phyloP scores from a whole-genome alignment of 495 filamentous ascomycete genomes.

The Amphirosellinia nigrospora region DNA sequence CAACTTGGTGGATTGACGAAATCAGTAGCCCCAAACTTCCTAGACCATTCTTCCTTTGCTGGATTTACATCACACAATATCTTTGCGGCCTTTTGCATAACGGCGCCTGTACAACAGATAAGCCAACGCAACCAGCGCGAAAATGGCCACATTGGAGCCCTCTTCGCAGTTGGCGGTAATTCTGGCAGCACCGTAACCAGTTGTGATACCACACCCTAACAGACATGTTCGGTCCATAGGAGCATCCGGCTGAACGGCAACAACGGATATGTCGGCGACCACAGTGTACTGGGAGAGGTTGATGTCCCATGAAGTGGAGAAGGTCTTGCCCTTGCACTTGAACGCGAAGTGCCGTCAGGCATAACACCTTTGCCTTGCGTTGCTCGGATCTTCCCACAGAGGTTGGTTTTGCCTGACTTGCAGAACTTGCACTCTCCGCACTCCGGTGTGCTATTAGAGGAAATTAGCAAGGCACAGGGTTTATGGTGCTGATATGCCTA shows the following conservation, averaged over 20 bases:
- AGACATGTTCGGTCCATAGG: conserved; percentile 95
- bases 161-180: conserved; percentile 91
- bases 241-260: conserved; percentile 88
- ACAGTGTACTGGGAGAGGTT: conserved; percentile 98
- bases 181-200: conserved; percentile 93
- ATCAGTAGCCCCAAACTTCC: conserved; percentile 94
- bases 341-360: conserved; percentile 96
- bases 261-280: conserved; percentile 97
- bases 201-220: conserved; percentile 97
- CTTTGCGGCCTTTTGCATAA: conserved; percentile 81
- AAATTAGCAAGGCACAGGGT: not conserved
- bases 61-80: conserved; percentile 99
- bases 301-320: conserved; percentile 98
- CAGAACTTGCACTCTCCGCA: conserved; percentile 99
- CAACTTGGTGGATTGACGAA: conserved; percentile 90
- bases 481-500: conserved; percentile 49
- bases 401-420: conserved; percentile 98
- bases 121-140: conserved; percentile 93
- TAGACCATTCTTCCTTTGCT: conserved; percentile 86
- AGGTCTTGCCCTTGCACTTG: conserved; percentile 92
- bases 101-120: conserved; percentile 92
- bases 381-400: conserved; percentile 98
- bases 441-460: conserved; percentile 78
- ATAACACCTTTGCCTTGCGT: conserved; percentile 96
- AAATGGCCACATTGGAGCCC: conserved; percentile 89